These are phyloP conservation scores for Pythium grandisporangium DNA, from an alignment of 352 stramenopile species.

Conservation along the genomic window DNA sequence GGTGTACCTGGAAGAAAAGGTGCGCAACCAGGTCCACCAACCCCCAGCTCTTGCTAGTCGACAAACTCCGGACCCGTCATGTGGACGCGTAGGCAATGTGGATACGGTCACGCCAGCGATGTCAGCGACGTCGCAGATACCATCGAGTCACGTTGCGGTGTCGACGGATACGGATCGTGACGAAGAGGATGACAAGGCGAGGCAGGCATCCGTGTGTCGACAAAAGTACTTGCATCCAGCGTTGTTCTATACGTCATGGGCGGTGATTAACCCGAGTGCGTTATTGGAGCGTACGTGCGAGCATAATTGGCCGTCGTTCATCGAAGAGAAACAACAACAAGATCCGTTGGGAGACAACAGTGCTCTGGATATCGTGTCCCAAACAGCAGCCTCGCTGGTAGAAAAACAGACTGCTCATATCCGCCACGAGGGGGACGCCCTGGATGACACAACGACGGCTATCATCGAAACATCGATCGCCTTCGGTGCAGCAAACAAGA, in stretches of 20 bases:
- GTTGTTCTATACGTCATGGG: constrained; percentile 83
- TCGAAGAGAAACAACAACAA: constrained; percentile 32
- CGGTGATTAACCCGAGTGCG: constrained; percentile 48
- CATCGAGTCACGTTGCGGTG: no score
- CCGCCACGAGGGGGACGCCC: background rate
- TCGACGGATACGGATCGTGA: background rate
- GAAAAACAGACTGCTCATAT: constrained; percentile 9
- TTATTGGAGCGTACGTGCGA: constrained; percentile 64
- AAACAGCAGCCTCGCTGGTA: constrained; percentile 9
- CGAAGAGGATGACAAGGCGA: background rate
- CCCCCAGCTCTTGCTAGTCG: background rate
- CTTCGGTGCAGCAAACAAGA: no score
- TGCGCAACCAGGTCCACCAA: background rate
- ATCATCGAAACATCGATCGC: no score
- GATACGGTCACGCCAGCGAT: constrained; percentile 4
- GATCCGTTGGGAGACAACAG: constrained; percentile 5
- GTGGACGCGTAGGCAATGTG: background rate
- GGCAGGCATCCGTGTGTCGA: constrained; percentile 16
- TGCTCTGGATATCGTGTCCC: constrained; percentile 11
- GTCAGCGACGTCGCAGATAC: constrained; percentile 15
- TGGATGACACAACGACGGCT: no score
- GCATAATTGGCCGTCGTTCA: constrained; percentile 78
- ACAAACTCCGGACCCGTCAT: no score
- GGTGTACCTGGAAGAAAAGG: background rate
- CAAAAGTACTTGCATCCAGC: constrained; percentile 67